phyloP scores from a whole-genome alignment of 1,284 basidiomycete species.

The Ceratobasidium sp. region DNA sequence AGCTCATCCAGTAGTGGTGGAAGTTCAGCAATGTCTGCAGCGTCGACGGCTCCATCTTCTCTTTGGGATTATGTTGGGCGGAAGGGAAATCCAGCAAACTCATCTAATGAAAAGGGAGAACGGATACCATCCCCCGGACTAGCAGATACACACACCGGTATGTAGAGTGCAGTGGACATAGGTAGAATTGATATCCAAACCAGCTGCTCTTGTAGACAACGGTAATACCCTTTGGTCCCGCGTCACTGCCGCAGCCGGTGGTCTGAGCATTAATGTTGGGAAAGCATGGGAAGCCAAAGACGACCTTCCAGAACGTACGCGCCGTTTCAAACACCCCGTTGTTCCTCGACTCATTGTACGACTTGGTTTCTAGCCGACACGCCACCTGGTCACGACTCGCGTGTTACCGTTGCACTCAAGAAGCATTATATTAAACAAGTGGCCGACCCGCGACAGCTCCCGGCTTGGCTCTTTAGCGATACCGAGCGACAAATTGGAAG shows the following conservation, averaged over 20 bases:
- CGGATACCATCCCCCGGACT: slow-evolving; percentile 1
- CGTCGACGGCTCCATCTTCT: slow-evolving; percentile 30
- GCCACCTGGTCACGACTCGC: slow-evolving; percentile 64
- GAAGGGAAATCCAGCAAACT: background rate
- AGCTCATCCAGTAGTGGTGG: slow-evolving; percentile 24
- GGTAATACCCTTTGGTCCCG: slow-evolving; percentile 58
- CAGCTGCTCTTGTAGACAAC: background rate
- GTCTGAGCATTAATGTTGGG: slow-evolving; percentile 63
- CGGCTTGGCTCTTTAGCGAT: slow-evolving; percentile 69
- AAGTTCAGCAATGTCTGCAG: slow-evolving; percentile 20
- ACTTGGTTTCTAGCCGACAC: slow-evolving; percentile 52
- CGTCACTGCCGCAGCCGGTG: slow-evolving; percentile 62
- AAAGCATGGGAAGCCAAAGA: slow-evolving; percentile 62
- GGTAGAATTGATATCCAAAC: background rate
- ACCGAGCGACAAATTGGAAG: slow-evolving; percentile 55
- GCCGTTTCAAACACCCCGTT: slow-evolving; percentile 42
- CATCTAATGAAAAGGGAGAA: slow-evolving; percentile 1
- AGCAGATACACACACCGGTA: background rate
- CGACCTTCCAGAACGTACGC: slow-evolving; percentile 59
- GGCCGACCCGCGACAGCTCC: slow-evolving; percentile 64
- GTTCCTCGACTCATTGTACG: background rate
- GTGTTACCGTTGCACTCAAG: slow-evolving; percentile 68
- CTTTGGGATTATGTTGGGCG: slow-evolving; percentile 35
- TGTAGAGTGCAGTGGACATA: background rate
- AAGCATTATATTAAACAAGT: slow-evolving; percentile 70